A percentile compares a stretch with the other conserved stretches of the same genome.
phyloP scores from a whole-genome alignment of 106 monocot species.

The Xerophyta viscosa region DNA sequence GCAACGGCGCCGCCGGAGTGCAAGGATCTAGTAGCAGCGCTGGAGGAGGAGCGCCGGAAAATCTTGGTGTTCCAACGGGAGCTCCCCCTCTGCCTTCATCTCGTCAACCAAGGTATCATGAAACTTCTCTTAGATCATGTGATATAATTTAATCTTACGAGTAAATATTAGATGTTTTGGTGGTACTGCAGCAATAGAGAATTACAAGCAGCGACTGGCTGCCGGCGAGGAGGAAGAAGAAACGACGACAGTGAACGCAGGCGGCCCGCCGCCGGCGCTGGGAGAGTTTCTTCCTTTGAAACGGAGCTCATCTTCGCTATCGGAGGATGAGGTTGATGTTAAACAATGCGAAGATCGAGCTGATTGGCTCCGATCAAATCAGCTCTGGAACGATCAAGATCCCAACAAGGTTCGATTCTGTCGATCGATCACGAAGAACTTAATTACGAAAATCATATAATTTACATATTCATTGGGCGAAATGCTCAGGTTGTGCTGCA shows the following conservation, averaged over 20 bases:
- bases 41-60: conserved; percentile 73
- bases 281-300: conserved; percentile 55
- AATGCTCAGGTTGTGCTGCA: no score
- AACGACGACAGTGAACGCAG: no score
- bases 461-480: no score
- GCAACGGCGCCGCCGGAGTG: background rate
- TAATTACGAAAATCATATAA: background rate
- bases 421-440: no score
- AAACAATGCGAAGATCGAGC: background rate
- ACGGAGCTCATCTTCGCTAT: conserved; percentile 23
- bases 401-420: conserved; percentile 9
- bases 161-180: background rate
- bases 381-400: conserved; percentile 35
- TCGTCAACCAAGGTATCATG: conserved; percentile 41
- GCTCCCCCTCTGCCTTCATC: conserved; percentile 48
- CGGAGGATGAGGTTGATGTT: background rate
- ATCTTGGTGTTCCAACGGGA: conserved; percentile 65
- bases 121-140: background rate
- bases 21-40: conserved; percentile 33
- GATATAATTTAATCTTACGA: background rate
- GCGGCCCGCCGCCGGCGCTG: conserved; percentile 5
- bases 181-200: conserved; percentile 55
- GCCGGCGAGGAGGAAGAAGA: conserved; percentile 9
- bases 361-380: conserved; percentile 55
- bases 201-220: conserved; percentile 15